A percentile compares a stretch with the other conserved stretches of the same genome.
Conservation (phyloP, 768 basidiomycete species). For the Mrakia blollopis region DNA sequence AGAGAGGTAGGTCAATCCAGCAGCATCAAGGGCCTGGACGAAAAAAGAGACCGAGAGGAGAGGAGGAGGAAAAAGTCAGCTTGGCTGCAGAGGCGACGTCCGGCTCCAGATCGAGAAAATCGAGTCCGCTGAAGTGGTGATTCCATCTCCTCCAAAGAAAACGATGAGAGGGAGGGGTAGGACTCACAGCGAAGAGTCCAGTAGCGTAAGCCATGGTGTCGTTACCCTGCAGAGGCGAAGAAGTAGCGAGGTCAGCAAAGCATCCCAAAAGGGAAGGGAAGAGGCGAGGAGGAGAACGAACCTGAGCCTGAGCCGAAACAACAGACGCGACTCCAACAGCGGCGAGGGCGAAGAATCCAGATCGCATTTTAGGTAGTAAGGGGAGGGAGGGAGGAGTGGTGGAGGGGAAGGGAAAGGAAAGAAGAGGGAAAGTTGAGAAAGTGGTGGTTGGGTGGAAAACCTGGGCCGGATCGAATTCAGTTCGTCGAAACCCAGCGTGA, state of each 20-base stretch:
- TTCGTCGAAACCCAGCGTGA: not conserved
- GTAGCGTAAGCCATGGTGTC: constrained; percentile 8
- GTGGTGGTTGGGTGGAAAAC: not conserved
- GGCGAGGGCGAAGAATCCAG: constrained; percentile 9
- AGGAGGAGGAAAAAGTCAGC: not conserved
- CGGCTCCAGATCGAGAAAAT: not conserved
- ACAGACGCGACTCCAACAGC: not conserved
- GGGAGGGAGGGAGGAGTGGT: not conserved
- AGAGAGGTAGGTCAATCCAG: constrained; percentile 9
- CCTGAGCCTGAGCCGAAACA: constrained; percentile 4
- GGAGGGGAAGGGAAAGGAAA: not conserved
- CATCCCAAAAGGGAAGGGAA: not conserved
- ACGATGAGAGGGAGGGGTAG: not conserved
- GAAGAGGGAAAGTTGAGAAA: not conserved
- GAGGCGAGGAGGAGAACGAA: no score
- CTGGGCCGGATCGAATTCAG: not conserved
- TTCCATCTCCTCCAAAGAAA: not conserved
- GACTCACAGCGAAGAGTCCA: constrained; percentile 2
- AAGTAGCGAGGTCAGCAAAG: not conserved
- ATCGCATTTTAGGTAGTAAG: not conserved
- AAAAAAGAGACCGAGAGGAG: no score
- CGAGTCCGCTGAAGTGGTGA: not conserved
- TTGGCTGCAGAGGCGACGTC: not conserved
- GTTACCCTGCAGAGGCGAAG: not conserved
- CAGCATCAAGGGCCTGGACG: not conserved